Evolutionary conservation across 768 basidiomycete species (phyloP), one percentile per base, ranked within the genome.

Genomic region (Russula vinacea): DNA sequence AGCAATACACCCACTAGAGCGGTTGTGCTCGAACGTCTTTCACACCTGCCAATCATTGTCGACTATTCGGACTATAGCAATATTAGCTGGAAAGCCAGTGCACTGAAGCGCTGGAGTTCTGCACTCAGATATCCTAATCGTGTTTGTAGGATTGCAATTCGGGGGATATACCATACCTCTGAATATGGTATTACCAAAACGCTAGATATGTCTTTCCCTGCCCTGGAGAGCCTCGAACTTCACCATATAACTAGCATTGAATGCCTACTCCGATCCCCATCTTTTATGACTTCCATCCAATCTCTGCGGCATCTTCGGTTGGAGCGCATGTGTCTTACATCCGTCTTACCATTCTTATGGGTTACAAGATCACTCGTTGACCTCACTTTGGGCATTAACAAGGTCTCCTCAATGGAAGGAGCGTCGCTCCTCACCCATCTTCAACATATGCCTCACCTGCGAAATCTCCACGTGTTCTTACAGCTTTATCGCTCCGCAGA

Each of bases 151-250:
- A 35, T 60, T 24, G 39, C 19, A 14, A 16, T 42, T 16, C 9
- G 4, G 19, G n/a, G 26, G 17, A 8, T 5, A 8, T 19, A 7
- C 4, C 3, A 9, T n/a, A 6, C 1, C 29, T 9, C 13, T 22
- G 19, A n/a, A n/a, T n/a, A 42, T 29, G 5, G 5, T 2, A 8
- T 60, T 3, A 9, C 10, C 3, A 2, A 14, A 4, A 29, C 39
- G 17, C 37, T 42, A 39, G 16, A 44, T 39, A 10, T 1, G 1
- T 17, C 16, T 42, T 56, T 56, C 13, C 26, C 55, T 8, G 40
- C 40, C 17, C 2, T 56, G 26, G 55, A 56, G 55, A 56, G 39
- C 40, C 35, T 56, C 33, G 39, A 29, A 29, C 39, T 56, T 16
- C 2, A 19, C 24, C 24, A 24, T 35, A 33, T n/a, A 8, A 8